Percentiles rank a stretch among this genome's conserved stretches.
Evolutionary conservation across 2,329 filamentous ascomycete species (phyloP).

Genomic region (Penicillium sp.): DNA sequence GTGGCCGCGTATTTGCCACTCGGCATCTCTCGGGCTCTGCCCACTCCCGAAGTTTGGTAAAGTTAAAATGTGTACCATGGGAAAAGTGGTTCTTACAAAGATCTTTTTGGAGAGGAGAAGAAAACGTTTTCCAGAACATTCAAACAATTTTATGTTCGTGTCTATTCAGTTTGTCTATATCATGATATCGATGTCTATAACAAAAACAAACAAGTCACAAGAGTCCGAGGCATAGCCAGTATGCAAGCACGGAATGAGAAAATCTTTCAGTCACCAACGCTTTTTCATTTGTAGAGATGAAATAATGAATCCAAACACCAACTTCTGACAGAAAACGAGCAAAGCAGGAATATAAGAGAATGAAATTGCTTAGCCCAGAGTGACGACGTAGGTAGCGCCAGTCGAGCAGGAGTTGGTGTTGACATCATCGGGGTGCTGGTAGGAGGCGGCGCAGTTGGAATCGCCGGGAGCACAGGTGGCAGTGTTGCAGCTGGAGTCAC

Average conservation of each 20-base stretch:
- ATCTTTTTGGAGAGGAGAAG: background rate
- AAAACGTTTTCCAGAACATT: background rate
- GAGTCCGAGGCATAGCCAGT: background rate
- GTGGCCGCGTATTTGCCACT: no score
- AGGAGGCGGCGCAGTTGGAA: constrained; percentile 31
- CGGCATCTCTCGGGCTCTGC: no score
- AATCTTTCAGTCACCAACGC: background rate
- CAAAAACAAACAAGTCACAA: background rate
- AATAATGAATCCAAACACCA: background rate
- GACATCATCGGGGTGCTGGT: constrained; percentile 37
- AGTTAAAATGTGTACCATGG: background rate
- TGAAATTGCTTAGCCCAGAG: constrained; percentile 27
- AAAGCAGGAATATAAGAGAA: background rate
- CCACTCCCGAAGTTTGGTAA: background rate
- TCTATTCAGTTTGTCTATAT: background rate
- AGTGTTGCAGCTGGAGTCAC: constrained; percentile 28
- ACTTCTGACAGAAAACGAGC: background rate
- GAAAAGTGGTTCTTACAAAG: background rate
- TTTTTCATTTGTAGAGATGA: background rate
- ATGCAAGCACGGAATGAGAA: background rate
- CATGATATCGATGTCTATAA: background rate
- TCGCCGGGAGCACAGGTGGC: constrained; percentile 34
- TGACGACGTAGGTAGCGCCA: constrained; percentile 28
- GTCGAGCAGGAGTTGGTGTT: constrained; percentile 34
- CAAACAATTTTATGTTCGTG: background rate